Evolutionary conservation across 2,329 filamentous ascomycete species (phyloP).

Genomic region (Cladophialophora psammophila): DNA sequence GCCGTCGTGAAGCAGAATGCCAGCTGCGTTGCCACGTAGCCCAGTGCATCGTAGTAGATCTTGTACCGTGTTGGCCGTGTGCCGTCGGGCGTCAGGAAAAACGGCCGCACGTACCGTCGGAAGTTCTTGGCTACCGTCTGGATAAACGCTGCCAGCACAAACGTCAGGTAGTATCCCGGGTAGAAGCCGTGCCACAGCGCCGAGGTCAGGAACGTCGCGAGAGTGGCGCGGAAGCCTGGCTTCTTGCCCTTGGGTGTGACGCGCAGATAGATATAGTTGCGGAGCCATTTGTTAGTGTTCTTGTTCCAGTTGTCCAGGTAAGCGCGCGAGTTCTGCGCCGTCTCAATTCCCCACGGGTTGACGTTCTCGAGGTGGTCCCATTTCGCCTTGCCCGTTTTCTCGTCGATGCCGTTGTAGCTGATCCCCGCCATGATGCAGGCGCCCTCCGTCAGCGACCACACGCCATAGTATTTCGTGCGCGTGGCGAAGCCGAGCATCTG

Average conservation of each 20-base stretch:
- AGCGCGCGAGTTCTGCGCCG: conserved; percentile 89
- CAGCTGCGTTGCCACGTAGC: conserved; percentile 78
- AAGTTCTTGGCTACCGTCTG: conserved; percentile 95
- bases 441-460: conserved; percentile 92
- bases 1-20: conserved; percentile 81
- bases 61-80: conserved; percentile 74
- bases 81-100: conserved; percentile 84
- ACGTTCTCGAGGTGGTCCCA: conserved; percentile 95
- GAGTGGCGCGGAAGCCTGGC: conserved; percentile 90
- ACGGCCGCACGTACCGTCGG: conserved; percentile 86
- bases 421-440: conserved; percentile 92
- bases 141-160: conserved; percentile 86
- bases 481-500: conserved; percentile 84
- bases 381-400: conserved; percentile 79
- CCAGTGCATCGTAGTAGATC: conserved; percentile 82
- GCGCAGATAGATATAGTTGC: conserved; percentile 93
- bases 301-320: conserved; percentile 97
- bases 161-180: conserved; percentile 92
- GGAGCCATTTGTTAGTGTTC: conserved; percentile 96
- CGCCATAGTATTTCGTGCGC: conserved; percentile 93
- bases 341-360: conserved; percentile 82
- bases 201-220: conserved; percentile 93
- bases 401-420: conserved; percentile 92
- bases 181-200: conserved; percentile 99
- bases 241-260: conserved; percentile 96